phyloP scores from a whole-genome alignment of 176 grass and related monocot genomes.

The Oryza glumipatula region DNA sequence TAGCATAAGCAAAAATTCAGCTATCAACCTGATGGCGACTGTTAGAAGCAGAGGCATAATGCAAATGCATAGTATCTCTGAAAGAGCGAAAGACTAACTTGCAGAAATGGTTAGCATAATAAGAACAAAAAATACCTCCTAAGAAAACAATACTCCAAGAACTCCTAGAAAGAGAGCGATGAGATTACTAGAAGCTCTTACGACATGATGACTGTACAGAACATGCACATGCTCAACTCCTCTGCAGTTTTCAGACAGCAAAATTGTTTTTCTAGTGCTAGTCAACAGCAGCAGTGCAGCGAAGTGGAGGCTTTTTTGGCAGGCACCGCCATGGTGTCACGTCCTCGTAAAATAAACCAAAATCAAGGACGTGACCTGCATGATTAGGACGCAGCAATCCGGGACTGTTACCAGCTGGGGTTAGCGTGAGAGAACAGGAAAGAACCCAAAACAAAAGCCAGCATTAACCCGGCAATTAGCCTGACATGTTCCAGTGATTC shows the following conservation, averaged over 20 bases:
- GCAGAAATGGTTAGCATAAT: background rate
- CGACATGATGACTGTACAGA: slow-evolving; percentile 24
- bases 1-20: slow-evolving; percentile 23
- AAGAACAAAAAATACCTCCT: background rate
- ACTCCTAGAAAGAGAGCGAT: background rate
- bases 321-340: slow-evolving; percentile 71
- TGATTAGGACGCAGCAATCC: slow-evolving; percentile 45
- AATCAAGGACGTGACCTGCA: slow-evolving; percentile 47
- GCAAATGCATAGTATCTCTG: background rate
- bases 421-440: slow-evolving; percentile 52
- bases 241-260: slow-evolving; percentile 40
- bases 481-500: background rate
- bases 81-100: background rate
- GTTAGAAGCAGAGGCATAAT: slow-evolving; percentile 2
- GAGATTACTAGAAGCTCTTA: background rate
- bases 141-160: background rate
- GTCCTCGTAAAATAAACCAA: slow-evolving; percentile 35
- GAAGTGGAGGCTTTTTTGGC: slow-evolving; percentile 17
- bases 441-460: slow-evolving; percentile 13
- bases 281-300: slow-evolving; percentile 44
- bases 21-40: background rate
- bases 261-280: slow-evolving; percentile 24
- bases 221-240: slow-evolving; percentile 2
- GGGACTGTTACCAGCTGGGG: slow-evolving; percentile 39
- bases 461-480: slow-evolving; percentile 40